phyloP scores from a whole-genome alignment of 2,329 filamentous ascomycete genomes.

The Calonectria honghensis region DNA sequence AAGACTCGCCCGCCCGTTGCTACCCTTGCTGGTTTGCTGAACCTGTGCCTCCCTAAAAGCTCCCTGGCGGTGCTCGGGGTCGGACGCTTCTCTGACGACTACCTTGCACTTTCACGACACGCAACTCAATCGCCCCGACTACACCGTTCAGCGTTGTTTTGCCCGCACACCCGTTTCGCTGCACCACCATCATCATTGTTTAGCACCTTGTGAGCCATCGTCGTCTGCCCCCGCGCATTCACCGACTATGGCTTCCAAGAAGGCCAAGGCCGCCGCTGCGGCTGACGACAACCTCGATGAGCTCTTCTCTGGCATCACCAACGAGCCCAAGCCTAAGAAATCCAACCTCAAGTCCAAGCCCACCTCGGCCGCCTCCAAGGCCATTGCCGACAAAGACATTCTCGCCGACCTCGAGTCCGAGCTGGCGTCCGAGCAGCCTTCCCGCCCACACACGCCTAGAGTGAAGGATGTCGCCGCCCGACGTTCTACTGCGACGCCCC shows the following conservation, averaged over 20 bases:
- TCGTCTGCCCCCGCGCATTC: slow-evolving; percentile 31
- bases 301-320: slow-evolving; percentile 78
- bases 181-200: background rate
- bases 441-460: slow-evolving; percentile 89
- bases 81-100: slow-evolving; percentile 50
- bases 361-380: slow-evolving; percentile 70
- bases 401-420: slow-evolving; percentile 88
- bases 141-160: background rate
- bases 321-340: slow-evolving; percentile 72
- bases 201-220: slow-evolving; percentile 29
- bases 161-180: background rate
- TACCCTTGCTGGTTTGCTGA: slow-evolving; percentile 49
- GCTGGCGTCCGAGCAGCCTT: slow-evolving; percentile 82
- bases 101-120: slow-evolving; percentile 35
- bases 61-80: slow-evolving; percentile 40
- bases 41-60: slow-evolving; percentile 34
- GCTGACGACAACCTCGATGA: slow-evolving; percentile 79
- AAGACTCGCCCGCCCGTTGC: slow-evolving; percentile 12
- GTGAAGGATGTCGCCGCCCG: slow-evolving; percentile 71
- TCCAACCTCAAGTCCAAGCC: slow-evolving; percentile 66
- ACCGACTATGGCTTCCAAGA: slow-evolving; percentile 75
- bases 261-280: slow-evolving; percentile 71
- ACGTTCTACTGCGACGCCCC: slow-evolving; percentile 69
- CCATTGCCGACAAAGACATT: slow-evolving; percentile 80
- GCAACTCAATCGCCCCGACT: slow-evolving; percentile 41